Evolutionary conservation across 2,329 filamentous ascomycete species (phyloP).

Genomic region (Lecanosticta acicola): DNA sequence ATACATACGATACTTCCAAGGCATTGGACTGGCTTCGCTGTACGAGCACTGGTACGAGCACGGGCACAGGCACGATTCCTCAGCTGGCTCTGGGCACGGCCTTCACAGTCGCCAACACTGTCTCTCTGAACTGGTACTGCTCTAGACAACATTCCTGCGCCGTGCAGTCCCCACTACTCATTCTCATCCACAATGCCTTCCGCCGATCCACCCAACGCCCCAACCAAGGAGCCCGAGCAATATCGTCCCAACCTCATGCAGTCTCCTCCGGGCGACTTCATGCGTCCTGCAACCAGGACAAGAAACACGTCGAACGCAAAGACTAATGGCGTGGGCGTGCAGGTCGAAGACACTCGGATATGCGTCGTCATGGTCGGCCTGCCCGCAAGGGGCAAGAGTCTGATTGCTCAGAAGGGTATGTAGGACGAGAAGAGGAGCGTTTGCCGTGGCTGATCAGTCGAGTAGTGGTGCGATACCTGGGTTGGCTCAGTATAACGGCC

Average conservation of each 20-base stretch:
- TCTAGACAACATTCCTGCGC: background rate
- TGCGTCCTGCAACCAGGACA: conserved; percentile 36
- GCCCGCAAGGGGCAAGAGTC: conserved; percentile 90
- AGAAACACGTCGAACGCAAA: conserved; percentile 28
- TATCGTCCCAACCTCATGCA: conserved; percentile 25
- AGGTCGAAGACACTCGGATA: conserved; percentile 93
- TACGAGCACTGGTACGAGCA: no score
- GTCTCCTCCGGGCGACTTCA: conserved; percentile 37
- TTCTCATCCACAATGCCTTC: background rate
- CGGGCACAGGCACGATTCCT: background rate
- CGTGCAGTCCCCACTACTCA: background rate
- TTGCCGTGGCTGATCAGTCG: background rate
- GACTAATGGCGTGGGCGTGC: conserved; percentile 62
- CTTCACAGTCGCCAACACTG: background rate
- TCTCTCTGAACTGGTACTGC: background rate
- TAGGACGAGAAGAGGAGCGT: conserved; percentile 3
- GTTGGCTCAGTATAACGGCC: conserved; percentile 91
- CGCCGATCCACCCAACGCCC: background rate
- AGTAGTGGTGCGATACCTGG: conserved; percentile 80
- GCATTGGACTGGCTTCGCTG: background rate
- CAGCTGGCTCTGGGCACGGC: background rate
- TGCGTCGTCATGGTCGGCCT: conserved; percentile 98
- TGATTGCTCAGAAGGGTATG: conserved; percentile 86
- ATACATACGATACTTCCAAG: background rate
- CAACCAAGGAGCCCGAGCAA: conserved; percentile 8